Evolutionary conservation across 306 rosid species (phyloP).

Genomic region (Vicia villosa): DNA sequence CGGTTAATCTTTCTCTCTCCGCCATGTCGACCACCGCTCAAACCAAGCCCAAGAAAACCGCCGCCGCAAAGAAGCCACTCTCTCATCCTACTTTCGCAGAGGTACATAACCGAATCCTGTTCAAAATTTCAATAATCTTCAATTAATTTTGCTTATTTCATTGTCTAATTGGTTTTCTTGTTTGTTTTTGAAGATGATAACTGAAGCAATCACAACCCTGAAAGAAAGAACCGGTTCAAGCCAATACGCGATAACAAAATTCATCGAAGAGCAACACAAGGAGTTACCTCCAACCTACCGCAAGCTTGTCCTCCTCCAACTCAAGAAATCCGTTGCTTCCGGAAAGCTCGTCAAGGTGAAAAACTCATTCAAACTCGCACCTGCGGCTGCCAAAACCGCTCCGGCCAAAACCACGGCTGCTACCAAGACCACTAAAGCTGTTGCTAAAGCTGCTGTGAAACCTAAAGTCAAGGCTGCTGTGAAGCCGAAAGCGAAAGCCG

Average conservation of each 20-base stretch:
- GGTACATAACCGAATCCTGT: slow-evolving; percentile 34
- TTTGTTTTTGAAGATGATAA: slow-evolving; percentile 61
- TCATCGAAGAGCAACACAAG: slow-evolving; percentile 78
- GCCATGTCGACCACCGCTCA: slow-evolving; percentile 30
- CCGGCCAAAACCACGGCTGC: slow-evolving; percentile 47
- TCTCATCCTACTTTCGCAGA: slow-evolving; percentile 72
- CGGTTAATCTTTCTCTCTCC: background rate
- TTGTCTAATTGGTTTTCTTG: background rate
- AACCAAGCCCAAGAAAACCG: slow-evolving; percentile 40
- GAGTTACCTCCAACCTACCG: slow-evolving; percentile 59
- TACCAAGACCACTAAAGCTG: slow-evolving; percentile 21
- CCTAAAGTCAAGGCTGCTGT: slow-evolving; percentile 19
- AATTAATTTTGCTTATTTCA: background rate
- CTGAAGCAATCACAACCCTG: slow-evolving; percentile 66
- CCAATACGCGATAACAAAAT: slow-evolving; percentile 81
- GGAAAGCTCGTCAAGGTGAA: slow-evolving; percentile 74
- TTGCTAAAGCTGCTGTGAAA: background rate
- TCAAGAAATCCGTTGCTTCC: slow-evolving; percentile 75
- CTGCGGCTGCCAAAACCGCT: background rate
- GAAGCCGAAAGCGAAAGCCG: slow-evolving; percentile 36
- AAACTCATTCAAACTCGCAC: slow-evolving; percentile 68
- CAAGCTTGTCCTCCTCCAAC: slow-evolving; percentile 65
- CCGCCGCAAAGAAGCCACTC: slow-evolving; percentile 34
- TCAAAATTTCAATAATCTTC: background rate
- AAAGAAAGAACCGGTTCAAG: slow-evolving; percentile 93